Base-by-base conservation (phyloP, 108 stramenopile genomes). In the Tribonema minus region DNA sequence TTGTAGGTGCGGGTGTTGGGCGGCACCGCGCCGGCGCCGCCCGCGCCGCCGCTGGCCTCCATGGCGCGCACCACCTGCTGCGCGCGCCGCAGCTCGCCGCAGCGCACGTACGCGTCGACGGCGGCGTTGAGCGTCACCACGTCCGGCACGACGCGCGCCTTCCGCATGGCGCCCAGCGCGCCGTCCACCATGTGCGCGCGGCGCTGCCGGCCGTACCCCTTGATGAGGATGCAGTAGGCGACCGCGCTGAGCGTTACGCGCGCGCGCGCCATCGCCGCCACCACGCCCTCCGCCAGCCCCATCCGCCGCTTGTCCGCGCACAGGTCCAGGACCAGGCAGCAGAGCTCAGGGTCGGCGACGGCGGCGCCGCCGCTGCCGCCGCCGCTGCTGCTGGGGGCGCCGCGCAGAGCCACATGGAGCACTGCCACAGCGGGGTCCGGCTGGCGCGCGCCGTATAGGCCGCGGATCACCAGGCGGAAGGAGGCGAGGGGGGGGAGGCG, bases 191-290 rank as follows among this genome's bases (percentile, higher is more conserved):
- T 63, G 0, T 29, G 3, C 0, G 41, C 62, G 25, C 65, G 74
- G 2, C 74, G 63, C 41, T 75, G 74, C 30, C 74, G 40, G 3
- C 74, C 74, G 74, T 75, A 75, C 7, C 74, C 74, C 65, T 75
- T 75, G 34, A 75, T 58, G 3, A 75, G 64, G n/a, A 75, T 63
- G 41, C 74, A 75, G 46, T 58, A 75, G 20, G 74, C 61, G 15
- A 66, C 40, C 0, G 65, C 41, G 1, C 46, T 54, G 46, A 20
- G 61, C 29, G 38, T 28, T 2, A 76, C 61, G 2, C 75, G 33
- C 34, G 37, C 46, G 20, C 23, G 25, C 30, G 38, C 29, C 75
- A 76, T 76, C 12, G 65, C 64, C 35, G 65, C 41, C 31, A 33
- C 54, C 29, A 76, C 62, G 20, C 62, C 75, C 29, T 76, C 75